Evolutionary conservation across 176 grass and related monocot species (phyloP).

Genomic region (Typha latifolia): DNA sequence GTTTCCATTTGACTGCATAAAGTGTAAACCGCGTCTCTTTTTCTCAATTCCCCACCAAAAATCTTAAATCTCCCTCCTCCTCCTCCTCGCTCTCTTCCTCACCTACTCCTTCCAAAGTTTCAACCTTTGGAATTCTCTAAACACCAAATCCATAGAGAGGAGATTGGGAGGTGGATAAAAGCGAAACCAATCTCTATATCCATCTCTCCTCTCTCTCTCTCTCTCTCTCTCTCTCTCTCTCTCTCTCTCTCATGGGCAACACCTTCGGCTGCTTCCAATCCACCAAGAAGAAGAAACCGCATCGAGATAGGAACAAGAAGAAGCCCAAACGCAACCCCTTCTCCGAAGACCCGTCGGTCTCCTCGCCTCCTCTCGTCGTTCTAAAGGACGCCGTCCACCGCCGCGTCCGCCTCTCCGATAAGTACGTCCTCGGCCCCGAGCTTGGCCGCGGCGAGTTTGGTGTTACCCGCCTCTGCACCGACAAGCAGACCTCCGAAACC

Average conservation of each 20-base stretch:
- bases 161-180: too few relatives aligned
- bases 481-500: constrained; percentile 37
- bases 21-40: background rate
- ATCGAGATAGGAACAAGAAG: background rate
- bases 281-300: background rate
- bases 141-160: background rate
- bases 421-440: constrained; percentile 49
- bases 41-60: background rate
- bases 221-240: background rate
- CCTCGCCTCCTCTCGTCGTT: constrained; percentile 12
- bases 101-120: background rate
- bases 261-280: background rate
- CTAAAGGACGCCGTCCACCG: constrained; percentile 56
- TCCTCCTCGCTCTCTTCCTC: background rate
- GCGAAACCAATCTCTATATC: background rate
- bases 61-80: background rate
- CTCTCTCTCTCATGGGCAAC: background rate
- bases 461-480: constrained; percentile 49
- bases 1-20: too few relatives aligned
- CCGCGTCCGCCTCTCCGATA: constrained; percentile 40
- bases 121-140: background rate
- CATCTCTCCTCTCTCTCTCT: background rate
- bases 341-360: background rate
- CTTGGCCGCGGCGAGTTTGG: constrained; percentile 63
- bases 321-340: background rate